Evolutionary conservation across 129 eudicot genomes (phyloP), one percentile per base, ranked within the genome.

Genomic region (Chrysanthemum lavandulifolium): DNA sequence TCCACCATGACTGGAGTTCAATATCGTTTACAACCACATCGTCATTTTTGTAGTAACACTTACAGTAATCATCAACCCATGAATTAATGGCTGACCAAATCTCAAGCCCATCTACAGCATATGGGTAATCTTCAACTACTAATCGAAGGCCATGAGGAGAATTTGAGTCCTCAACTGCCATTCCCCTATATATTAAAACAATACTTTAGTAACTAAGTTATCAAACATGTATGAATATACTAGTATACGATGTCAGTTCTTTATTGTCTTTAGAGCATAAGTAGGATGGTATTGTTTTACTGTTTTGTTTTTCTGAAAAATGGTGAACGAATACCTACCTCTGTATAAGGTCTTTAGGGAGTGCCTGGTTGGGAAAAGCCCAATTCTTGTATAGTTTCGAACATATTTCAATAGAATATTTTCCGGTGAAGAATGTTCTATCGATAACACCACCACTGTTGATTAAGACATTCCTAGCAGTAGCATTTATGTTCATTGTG

Each of bases 1-100:
- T 77, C 86, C 88, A 87, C 93, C 89, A 84, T 0, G 80, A 49
- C 31, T 87, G 89, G 8, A 87, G 70, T 63, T 87, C 87, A n/a
- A 31, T 25, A 69, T 87, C 93, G 9, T 71, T 64, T 45, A 66
- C 76, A 7, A 87, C 79, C 53, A 71, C 61, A 3, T 67, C 69
- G 6, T 78, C 83, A 0, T 72, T 58, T 45, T 66, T 73, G 76
- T 87, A 87, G 74, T 82, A 87, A 60, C 70, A 71, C n/a, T 53
- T 71, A 72, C 86, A 81, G 31, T 87, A 87, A 1, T 82, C 83
- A 1, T 69, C 31, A 3, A 84, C 87, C 84, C 86, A 82, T 21
- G 71, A 55, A 57, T 87, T 80, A 16, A 82, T 84, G n/a, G 89
- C 93, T 33, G 74, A 68, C 94, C 94, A 87, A 36, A 87, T 82